phyloP scores from a whole-genome alignment of 768 basidiomycete species.

The Tylopilus balloui region DNA sequence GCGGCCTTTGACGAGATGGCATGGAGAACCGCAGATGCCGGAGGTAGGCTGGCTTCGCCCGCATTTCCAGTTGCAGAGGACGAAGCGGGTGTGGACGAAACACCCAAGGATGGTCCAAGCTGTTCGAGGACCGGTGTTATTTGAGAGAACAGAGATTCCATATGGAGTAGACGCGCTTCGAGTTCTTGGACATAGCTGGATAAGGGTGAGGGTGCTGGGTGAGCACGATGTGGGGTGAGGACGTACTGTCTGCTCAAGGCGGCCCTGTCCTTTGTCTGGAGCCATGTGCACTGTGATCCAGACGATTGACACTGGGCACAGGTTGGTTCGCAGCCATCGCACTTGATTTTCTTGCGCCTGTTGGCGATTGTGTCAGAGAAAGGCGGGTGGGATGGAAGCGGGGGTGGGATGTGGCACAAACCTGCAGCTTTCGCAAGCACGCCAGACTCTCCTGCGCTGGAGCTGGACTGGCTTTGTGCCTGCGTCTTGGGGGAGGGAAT shows the following conservation, averaged over 20 bases:
- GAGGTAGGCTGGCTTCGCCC: constrained; percentile 18
- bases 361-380: constrained; percentile 15
- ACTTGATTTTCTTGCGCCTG: constrained; percentile 92
- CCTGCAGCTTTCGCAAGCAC: constrained; percentile 89
- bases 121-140: constrained; percentile 76
- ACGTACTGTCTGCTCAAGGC: constrained; percentile 86
- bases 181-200: constrained; percentile 86
- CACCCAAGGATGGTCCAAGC: constrained; percentile 51
- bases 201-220: constrained; percentile 17
- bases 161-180: constrained; percentile 80
- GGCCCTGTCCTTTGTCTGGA: constrained; percentile 88
- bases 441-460: constrained; percentile 78
- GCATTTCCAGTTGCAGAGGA: constrained; percentile 19
- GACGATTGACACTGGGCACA: constrained; percentile 78
- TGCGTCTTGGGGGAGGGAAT: constrained; percentile 43
- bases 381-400: constrained; percentile 7
- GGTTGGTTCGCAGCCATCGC: constrained; percentile 82
- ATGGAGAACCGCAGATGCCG: constrained; percentile 29
- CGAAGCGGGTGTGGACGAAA: constrained; percentile 35
- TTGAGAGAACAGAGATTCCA: constrained; percentile 83
- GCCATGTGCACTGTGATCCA: constrained; percentile 79
- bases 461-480: constrained; percentile 71
- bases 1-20: constrained; percentile 37
- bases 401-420: constrained; percentile 33
- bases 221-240: neutral